Conservation (phyloP, 169 alveolate species). For the Plasmodium vinckei region DNA sequence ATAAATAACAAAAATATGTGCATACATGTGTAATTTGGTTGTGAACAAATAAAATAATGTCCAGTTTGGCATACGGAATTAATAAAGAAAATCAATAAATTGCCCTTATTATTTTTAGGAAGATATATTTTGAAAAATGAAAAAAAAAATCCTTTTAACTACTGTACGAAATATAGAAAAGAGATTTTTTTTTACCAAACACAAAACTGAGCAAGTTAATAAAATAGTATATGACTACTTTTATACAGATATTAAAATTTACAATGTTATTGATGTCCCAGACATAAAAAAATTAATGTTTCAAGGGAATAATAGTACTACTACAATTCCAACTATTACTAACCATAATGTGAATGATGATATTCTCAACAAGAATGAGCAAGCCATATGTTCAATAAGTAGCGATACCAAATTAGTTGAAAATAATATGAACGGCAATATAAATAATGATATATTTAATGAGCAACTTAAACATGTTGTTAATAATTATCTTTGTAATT, state of each 20-base stretch:
- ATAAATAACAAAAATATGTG: no score
- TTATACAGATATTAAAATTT: conserved; percentile 51
- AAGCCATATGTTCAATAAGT: not conserved
- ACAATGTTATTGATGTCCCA: conserved; percentile 24
- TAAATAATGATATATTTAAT: conserved; percentile 2
- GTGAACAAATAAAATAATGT: no score
- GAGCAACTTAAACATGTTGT: conserved; percentile 25
- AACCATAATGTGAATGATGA: no score
- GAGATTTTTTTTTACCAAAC: conserved; percentile 50
- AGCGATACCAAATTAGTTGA: not conserved
- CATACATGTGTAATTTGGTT: no score
- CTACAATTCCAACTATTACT: no score
- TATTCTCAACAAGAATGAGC: not conserved
- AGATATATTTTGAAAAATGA: conserved; percentile 15
- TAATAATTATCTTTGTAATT: conserved; percentile 16
- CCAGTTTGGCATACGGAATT: no score
- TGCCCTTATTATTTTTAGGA: not conserved
- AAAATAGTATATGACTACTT: conserved; percentile 59
- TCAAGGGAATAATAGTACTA: not conserved
- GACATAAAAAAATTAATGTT: conserved; percentile 10
- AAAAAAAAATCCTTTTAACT: conserved; percentile 22
- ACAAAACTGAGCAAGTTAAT: conserved; percentile 23
- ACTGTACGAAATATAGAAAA: conserved; percentile 24
- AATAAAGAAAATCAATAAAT: no score
- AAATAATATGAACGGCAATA: conserved; percentile 2